A percentile compares a stretch with the other conserved stretches of the same genome.
phyloP scores from a whole-genome alignment of 148 eudicot genomes.

The Rhododendron ovatum region DNA sequence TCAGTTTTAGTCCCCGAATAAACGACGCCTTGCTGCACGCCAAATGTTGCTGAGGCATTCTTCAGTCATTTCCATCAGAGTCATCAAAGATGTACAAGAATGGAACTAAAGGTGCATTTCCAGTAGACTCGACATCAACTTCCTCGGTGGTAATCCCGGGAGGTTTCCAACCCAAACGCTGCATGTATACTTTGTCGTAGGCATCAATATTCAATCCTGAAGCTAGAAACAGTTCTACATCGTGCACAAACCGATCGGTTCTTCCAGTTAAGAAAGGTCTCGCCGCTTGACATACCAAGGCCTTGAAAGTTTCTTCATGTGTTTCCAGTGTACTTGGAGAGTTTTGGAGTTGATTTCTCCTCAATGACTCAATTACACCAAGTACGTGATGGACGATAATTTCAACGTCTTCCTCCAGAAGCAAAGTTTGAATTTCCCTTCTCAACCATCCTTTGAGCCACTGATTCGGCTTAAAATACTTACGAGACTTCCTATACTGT shows the following conservation, averaged over 20 bases:
- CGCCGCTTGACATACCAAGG: constrained; percentile 50
- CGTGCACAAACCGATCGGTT: constrained; percentile 57
- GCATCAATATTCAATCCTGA: constrained; percentile 72
- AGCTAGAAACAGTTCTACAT: constrained; percentile 70
- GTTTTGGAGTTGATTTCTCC: constrained; percentile 38
- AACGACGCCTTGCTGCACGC: too few relatives aligned
- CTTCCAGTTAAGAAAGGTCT: constrained; percentile 66
- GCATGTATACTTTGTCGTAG: constrained; percentile 58
- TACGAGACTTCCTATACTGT: constrained; percentile 68
- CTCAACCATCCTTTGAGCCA: constrained; percentile 70
- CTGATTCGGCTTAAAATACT: constrained; percentile 54
- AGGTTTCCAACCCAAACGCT: constrained; percentile 53
- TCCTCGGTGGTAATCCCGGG: constrained; percentile 29
- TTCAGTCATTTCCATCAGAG: neutral
- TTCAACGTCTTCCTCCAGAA: constrained; percentile 90
- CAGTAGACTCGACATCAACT: constrained; percentile 22
- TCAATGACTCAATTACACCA: constrained; percentile 68
- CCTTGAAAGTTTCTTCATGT: constrained; percentile 50
- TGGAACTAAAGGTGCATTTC: constrained; percentile 25
- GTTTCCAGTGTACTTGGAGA: constrained; percentile 24
- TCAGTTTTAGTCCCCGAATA: too few relatives aligned
- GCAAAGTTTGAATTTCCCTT: constrained; percentile 84
- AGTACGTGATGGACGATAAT: constrained; percentile 73
- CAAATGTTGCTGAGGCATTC: too few relatives aligned
- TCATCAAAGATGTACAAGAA: constrained; percentile 52